These are phyloP conservation scores for Saccharomyces eubayanus DNA, from an alignment of 805 yeast species.

Conservation along the genomic window DNA sequence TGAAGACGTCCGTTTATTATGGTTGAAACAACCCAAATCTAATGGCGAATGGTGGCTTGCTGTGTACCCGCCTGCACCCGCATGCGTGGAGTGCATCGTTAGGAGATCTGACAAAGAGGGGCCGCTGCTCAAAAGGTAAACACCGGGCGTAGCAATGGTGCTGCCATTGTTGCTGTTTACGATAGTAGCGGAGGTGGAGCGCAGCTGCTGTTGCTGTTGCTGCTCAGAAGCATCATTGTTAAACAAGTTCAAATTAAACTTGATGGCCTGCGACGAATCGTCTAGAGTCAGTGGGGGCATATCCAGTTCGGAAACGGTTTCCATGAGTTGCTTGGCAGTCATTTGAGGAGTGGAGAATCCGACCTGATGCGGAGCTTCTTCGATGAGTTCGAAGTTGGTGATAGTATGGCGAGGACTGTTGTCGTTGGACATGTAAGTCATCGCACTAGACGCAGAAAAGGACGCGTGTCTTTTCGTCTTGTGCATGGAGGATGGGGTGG, in stretches of 20 bases:
- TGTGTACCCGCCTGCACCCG: constrained; percentile 31
- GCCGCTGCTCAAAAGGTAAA: constrained; percentile 19
- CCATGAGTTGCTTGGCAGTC: constrained; percentile 38
- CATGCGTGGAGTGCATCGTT: constrained; percentile 34
- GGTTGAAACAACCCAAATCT: not conserved
- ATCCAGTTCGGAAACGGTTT: constrained; percentile 4
- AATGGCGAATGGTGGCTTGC: not conserved
- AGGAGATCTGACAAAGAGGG: constrained; percentile 35
- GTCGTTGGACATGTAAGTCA: constrained; percentile 24
- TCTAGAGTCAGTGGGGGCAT: constrained; percentile 12
- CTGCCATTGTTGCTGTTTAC: not conserved
- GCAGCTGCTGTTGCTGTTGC: not conserved
- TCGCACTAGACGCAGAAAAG: constrained; percentile 33
- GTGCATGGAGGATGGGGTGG: not conserved
- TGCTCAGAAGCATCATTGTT: constrained; percentile 5
- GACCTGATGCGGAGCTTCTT: constrained; percentile 49
- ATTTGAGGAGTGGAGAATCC: constrained; percentile 77
- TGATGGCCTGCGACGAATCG: not conserved
- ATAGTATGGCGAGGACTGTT: constrained; percentile 7
- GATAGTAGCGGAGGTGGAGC: not conserved
- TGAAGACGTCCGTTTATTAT: not conserved
- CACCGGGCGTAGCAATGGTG: not conserved
- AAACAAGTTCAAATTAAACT: not conserved
- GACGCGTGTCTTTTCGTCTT: constrained; percentile 35
- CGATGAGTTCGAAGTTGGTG: constrained; percentile 8